These are phyloP conservation scores for Talaromyces funiculosus DNA, from an alignment of 2,329 filamentous ascomycete species.

Conservation along the genomic window DNA sequence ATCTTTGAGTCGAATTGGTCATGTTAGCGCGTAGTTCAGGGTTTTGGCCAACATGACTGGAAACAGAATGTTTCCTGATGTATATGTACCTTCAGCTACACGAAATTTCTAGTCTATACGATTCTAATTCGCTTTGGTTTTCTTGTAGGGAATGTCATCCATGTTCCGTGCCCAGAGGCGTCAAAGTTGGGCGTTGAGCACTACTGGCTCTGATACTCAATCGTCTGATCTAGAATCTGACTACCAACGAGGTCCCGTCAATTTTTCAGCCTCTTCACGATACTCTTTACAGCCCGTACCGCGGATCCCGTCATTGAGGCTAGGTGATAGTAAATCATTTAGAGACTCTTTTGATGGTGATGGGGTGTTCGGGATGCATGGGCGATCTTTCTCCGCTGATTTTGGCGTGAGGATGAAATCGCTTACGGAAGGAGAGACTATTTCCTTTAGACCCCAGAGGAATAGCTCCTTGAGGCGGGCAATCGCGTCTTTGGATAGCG, in stretches of 20 bases:
- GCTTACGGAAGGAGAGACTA: not conserved
- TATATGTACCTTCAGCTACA: slow-evolving; percentile 16
- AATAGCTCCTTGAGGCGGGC: slow-evolving; percentile 1
- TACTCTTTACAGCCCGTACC: slow-evolving; percentile 13
- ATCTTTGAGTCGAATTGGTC: not conserved
- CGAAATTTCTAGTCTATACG: slow-evolving; percentile 9
- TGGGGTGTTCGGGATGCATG: not conserved
- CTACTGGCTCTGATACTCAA: not conserved
- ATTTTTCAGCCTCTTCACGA: slow-evolving; percentile 3
- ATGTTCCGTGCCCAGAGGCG: slow-evolving; percentile 11
- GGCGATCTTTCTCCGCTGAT: slow-evolving; percentile 9
- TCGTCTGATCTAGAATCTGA: slow-evolving; percentile 8
- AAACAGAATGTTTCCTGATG: slow-evolving; percentile 4
- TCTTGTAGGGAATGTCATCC: slow-evolving; percentile 15
- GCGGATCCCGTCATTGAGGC: slow-evolving; percentile 15
- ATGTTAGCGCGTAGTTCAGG: slow-evolving; percentile 8
- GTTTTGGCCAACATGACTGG: not conserved
- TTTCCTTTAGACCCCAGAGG: not conserved
- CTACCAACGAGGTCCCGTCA: not conserved
- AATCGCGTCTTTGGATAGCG: not conserved
- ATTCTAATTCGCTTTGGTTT: slow-evolving; percentile 15
- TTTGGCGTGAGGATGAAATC: not conserved
- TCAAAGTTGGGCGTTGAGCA: slow-evolving; percentile 2
- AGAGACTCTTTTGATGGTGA: slow-evolving; percentile 4
- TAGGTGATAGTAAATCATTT: slow-evolving; percentile 10